These are phyloP conservation scores for Plasmodium fragile DNA, from an alignment of 169 alveolate genomes.

Conservation along the genomic window DNA sequence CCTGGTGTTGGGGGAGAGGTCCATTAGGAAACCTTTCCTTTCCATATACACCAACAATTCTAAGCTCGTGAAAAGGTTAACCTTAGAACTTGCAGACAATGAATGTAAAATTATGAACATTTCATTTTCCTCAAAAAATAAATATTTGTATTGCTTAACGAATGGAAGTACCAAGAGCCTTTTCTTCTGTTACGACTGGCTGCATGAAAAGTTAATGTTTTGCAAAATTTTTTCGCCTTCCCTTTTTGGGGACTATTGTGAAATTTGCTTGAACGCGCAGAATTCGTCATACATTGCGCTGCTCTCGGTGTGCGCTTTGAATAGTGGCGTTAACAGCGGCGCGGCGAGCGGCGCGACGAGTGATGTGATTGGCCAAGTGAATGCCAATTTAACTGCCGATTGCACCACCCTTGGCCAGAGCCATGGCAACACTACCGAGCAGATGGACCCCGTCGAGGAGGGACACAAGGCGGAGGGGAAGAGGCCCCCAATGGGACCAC, in stretches of 20 bases:
- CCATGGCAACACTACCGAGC: background rate
- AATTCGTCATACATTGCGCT: conserved; percentile 56
- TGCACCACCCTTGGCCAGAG: background rate
- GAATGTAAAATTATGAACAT: conserved; percentile 54
- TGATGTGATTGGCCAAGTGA: background rate
- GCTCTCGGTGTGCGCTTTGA: conserved; percentile 10
- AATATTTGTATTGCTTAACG: conserved; percentile 68
- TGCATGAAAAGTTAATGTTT: conserved; percentile 42
- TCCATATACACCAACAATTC: conserved; percentile 30
- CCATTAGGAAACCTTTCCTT: conserved; percentile 47
- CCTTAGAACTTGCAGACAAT: conserved; percentile 57
- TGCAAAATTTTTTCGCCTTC: conserved; percentile 46
- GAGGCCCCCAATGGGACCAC: background rate
- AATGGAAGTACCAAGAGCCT: conserved; percentile 73
- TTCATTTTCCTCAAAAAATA: conserved; percentile 66
- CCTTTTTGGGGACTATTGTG: conserved; percentile 32
- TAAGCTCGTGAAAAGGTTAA: conserved; percentile 37
- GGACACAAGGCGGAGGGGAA: background rate
- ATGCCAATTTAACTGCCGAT: background rate
- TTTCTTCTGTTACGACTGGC: conserved; percentile 74
- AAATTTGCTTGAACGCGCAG: conserved; percentile 31
- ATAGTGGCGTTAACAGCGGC: background rate
- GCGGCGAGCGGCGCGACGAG: background rate
- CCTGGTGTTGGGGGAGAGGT: conserved; percentile 67
- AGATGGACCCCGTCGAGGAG: background rate